A percentile compares a stretch with the other conserved stretches of the same genome.
These are phyloP conservation scores for Podila clonocystis DNA, from an alignment of 192 early-diverging fungal genomes.

Conservation along the genomic window DNA sequence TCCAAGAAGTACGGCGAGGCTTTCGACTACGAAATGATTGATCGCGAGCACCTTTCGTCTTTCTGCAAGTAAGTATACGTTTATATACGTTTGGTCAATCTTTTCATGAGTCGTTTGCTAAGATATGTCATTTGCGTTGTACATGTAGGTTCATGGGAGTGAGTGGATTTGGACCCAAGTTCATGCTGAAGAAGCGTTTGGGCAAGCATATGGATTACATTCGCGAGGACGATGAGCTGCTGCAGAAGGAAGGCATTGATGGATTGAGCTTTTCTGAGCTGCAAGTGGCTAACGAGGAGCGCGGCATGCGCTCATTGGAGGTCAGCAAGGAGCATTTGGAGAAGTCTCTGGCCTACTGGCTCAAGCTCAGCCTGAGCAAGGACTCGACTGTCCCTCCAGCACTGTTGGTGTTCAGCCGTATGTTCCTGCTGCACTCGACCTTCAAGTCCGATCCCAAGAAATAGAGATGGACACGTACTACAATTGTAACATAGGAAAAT, in stretches of 20 bases:
- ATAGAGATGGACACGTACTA: neutral
- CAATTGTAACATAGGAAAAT: neutral
- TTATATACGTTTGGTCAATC: too few species aligned
- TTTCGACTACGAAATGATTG: constrained; percentile 56
- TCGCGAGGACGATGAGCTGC: constrained; percentile 54
- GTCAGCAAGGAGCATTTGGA: constrained; percentile 50
- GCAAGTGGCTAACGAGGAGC: constrained; percentile 59
- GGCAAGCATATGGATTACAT: constrained; percentile 55
- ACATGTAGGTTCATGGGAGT: constrained; percentile 59
- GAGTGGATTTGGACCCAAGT: constrained; percentile 55
- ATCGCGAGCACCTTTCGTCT: constrained; percentile 53
- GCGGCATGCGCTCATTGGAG: constrained; percentile 63
- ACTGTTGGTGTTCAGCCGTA: constrained; percentile 60
- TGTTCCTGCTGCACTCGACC: constrained; percentile 63
- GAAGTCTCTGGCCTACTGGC: constrained; percentile 58
- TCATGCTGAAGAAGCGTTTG: constrained; percentile 56
- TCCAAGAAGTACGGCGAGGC: constrained; percentile 56
- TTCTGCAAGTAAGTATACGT: constrained; percentile 54
- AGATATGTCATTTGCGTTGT: neutral
- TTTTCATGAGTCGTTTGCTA: too few species aligned
- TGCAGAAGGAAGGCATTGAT: constrained; percentile 57
- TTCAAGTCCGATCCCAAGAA: constrained; percentile 47
- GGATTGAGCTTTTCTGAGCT: constrained; percentile 49
- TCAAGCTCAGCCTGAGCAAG: constrained; percentile 49
- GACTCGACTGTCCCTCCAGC: constrained; percentile 46